Conservation (phyloP, 2,329 filamentous ascomycete genomes). For the Exserohilum rostratum region DNA sequence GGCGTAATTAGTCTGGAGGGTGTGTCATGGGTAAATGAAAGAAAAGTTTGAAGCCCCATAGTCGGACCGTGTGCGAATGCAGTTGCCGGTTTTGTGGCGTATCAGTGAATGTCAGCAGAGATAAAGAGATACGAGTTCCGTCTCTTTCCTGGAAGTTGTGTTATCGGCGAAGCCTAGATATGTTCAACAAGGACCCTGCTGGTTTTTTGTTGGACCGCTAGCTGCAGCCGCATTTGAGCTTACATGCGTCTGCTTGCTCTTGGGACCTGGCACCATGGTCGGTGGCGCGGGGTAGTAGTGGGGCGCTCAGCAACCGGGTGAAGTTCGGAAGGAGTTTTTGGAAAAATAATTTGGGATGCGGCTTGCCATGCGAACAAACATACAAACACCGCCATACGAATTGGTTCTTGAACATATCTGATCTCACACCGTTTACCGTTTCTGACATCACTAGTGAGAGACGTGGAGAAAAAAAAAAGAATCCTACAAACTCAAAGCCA, state of each 20-base stretch:
- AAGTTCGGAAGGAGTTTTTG: constrained; percentile 17
- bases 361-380: background rate
- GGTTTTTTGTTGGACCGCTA: background rate
- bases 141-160: background rate
- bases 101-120: background rate
- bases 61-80: background rate
- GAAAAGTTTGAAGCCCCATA: constrained; percentile 17
- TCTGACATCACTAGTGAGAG: background rate
- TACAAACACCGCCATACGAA: background rate
- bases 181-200: background rate
- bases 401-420: background rate
- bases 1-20: constrained; percentile 9
- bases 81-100: background rate
- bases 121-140: too few relatives aligned
- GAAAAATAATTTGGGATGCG: constrained; percentile 24
- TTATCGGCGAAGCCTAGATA: background rate
- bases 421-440: background rate
- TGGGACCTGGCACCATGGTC: background rate
- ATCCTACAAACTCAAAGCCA: background rate
- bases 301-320: constrained; percentile 11
- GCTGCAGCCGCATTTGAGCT: background rate
- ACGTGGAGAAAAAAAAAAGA: background rate
- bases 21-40: constrained; percentile 11
- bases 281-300: constrained; percentile 28
- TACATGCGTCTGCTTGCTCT: background rate